Percentiles rank a stretch among this genome's conserved stretches.
phyloP scores from a whole-genome alignment of 768 basidiomycete species.

The Rhizopogon sp. region DNA sequence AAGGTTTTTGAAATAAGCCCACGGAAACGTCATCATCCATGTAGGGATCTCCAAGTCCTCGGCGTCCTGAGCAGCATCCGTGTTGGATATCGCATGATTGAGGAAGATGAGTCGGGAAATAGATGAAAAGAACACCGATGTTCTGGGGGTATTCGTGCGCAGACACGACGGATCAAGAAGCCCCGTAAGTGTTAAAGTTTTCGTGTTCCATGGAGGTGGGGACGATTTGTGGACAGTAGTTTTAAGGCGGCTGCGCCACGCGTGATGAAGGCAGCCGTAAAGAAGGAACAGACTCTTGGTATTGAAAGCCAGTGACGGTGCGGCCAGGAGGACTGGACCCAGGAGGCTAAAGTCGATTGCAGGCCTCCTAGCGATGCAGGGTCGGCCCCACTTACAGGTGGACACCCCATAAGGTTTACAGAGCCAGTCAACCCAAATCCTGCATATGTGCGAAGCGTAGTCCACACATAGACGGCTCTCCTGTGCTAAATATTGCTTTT shows the following conservation, averaged over 20 bases:
- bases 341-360: conserved; percentile 16
- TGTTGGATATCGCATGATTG: neutral
- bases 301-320: conserved; percentile 24
- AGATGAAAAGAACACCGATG: conserved; percentile 26
- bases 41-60: neutral
- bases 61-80: conserved; percentile 1
- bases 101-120: conserved; percentile 33
- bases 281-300: conserved; percentile 28
- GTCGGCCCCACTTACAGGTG: conserved; percentile 1
- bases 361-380: neutral
- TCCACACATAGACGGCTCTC: conserved; percentile 23
- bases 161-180: conserved; percentile 25
- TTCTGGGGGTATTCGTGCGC: conserved; percentile 23
- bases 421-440: conserved; percentile 31
- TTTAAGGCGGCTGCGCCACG: neutral
- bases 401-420: conserved; percentile 10
- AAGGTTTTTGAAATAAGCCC: conserved; percentile 26
- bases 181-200: conserved; percentile 28
- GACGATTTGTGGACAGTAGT: conserved; percentile 13
- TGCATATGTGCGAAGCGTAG: conserved; percentile 26
- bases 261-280: conserved; percentile 24
- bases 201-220: conserved; percentile 17
- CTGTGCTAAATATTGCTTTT: conserved; percentile 7
- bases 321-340: conserved; percentile 2
- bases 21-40: conserved; percentile 18